phyloP scores from a whole-genome alignment of 2,329 filamentous ascomycete genomes.

The Fusarium longipes region DNA sequence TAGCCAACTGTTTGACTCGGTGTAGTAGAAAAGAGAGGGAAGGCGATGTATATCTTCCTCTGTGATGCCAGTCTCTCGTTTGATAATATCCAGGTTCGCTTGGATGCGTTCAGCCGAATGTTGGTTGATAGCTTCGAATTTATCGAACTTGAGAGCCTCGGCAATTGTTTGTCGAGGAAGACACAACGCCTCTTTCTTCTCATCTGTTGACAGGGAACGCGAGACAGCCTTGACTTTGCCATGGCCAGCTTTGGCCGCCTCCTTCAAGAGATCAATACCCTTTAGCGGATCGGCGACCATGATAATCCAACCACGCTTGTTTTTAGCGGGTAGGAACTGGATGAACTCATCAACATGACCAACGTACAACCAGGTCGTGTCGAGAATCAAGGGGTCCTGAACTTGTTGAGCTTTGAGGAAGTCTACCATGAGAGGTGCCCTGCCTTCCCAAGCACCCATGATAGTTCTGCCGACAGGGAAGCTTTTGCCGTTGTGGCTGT shows the following conservation, averaged over 20 bases:
- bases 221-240: constrained; percentile 33
- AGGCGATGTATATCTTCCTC: constrained; percentile 42
- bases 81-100: constrained; percentile 39
- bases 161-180: constrained; percentile 29
- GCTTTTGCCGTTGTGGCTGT: constrained; percentile 30
- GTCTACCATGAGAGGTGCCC: constrained; percentile 37
- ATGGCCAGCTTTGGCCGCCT: constrained; percentile 29
- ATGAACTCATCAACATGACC: constrained; percentile 49
- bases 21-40: constrained; percentile 32
- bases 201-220: not conserved
- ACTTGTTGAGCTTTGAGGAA: constrained; percentile 51
- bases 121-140: constrained; percentile 26
- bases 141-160: constrained; percentile 21
- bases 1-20: not conserved
- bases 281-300: constrained; percentile 40
- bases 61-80: constrained; percentile 41
- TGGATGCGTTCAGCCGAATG: constrained; percentile 32
- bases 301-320: constrained; percentile 43
- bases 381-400: constrained; percentile 51
- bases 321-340: constrained; percentile 46
- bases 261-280: constrained; percentile 37
- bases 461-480: constrained; percentile 41
- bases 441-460: constrained; percentile 27
- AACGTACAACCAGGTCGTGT: constrained; percentile 44
- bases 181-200: not conserved